phyloP scores from a whole-genome alignment of 2,329 filamentous ascomycete genomes.

The Alternaria gaisen region DNA sequence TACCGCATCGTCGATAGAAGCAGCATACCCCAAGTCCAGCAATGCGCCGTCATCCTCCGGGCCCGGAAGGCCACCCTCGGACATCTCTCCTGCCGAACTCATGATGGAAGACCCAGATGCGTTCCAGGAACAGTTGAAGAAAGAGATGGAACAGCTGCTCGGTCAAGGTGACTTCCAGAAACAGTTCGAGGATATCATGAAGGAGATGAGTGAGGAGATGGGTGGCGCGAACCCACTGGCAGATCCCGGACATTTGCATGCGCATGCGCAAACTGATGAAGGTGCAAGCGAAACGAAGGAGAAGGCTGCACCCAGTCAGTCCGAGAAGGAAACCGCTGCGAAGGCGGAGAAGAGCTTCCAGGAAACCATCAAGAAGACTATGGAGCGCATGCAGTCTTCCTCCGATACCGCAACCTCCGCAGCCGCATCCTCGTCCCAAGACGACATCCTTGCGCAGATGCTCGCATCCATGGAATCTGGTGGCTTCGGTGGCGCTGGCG shows the following conservation, averaged over 20 bases:
- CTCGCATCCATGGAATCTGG: slow-evolving; percentile 84
- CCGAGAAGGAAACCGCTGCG: slow-evolving; percentile 29
- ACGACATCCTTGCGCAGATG: slow-evolving; percentile 91
- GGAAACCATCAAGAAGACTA: slow-evolving; percentile 90
- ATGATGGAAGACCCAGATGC: slow-evolving; percentile 64
- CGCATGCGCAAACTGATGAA: slow-evolving; percentile 35
- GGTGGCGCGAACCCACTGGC: slow-evolving; percentile 33
- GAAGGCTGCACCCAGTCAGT: slow-evolving; percentile 16
- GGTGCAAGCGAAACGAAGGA: slow-evolving; percentile 19
- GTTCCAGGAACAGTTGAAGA: slow-evolving; percentile 86
- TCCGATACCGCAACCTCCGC: slow-evolving; percentile 83
- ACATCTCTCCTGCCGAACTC: slow-evolving; percentile 40
- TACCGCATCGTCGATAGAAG: slow-evolving; percentile 35
- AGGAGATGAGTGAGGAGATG: slow-evolving; percentile 65
- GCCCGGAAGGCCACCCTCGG: slow-evolving; percentile 48
- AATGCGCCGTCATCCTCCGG: slow-evolving; percentile 52
- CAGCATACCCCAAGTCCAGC: slow-evolving; percentile 41
- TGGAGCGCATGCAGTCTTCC: slow-evolving; percentile 94
- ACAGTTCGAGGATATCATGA: slow-evolving; percentile 81
- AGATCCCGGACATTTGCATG: slow-evolving; percentile 23
- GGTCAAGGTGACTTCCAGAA: slow-evolving; percentile 77
- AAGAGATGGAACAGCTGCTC: slow-evolving; percentile 86
- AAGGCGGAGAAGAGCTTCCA: slow-evolving; percentile 77
- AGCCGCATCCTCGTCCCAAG: slow-evolving; percentile 66
- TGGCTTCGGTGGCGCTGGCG: slow-evolving; percentile 60